Percentiles rank a stretch among this genome's conserved stretches.
These are phyloP conservation scores for Heracleum sosnowskyi DNA, from an alignment of 129 eudicot genomes.

Conservation along the genomic window DNA sequence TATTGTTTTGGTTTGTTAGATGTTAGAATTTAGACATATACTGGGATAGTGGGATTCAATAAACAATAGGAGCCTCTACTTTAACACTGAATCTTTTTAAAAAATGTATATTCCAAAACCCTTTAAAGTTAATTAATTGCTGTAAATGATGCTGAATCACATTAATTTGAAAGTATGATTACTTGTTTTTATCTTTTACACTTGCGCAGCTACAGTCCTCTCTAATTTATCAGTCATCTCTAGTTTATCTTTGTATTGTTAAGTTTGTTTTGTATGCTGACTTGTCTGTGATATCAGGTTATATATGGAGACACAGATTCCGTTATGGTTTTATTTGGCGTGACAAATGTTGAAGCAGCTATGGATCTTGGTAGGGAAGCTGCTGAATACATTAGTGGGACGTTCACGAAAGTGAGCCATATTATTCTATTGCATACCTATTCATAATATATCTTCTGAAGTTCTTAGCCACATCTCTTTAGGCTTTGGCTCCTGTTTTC, in stretches of 20 bases:
- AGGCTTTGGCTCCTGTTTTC: not conserved
- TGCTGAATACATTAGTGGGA: conserved; percentile 85
- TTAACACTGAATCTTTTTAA: not conserved
- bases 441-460: not conserved
- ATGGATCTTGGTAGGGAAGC: conserved; percentile 96
- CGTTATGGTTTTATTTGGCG: conserved; percentile 97
- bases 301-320: conserved; percentile 99
- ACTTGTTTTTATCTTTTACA: not conserved
- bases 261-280: conserved; percentile 1
- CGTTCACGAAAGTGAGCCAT: conserved; percentile 65
- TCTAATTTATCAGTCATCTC: not conserved
- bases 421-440: not conserved
- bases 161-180: not conserved
- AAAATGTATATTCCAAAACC: not conserved
- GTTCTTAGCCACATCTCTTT: not conserved
- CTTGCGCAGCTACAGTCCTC: not conserved
- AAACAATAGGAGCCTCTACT: not conserved
- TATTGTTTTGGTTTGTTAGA: not conserved
- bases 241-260: not conserved
- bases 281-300: conserved; percentile 42
- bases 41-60: too few relatives aligned
- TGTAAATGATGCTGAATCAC: not conserved
- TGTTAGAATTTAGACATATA: not conserved
- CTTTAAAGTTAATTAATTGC: not conserved
- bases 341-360: conserved; percentile 73